Evolutionary conservation across 768 basidiomycete species (phyloP).

Genomic region (Hygrophoropsis aurantiaca): DNA sequence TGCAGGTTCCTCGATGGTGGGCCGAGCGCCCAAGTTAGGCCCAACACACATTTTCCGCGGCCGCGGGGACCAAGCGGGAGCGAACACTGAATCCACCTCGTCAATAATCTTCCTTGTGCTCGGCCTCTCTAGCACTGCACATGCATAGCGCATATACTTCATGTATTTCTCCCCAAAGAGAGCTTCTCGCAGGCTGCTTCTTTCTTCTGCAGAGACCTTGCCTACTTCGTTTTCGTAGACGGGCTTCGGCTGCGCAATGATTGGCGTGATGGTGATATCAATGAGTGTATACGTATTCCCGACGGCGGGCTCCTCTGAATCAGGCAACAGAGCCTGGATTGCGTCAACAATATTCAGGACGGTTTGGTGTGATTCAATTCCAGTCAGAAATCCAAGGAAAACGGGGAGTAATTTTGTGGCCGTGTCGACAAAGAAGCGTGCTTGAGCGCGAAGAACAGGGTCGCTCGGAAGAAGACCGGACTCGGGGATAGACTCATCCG

Average conservation of each 20-base stretch:
- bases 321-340: conserved; percentile 50
- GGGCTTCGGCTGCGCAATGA: conserved; percentile 50
- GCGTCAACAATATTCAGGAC: conserved; percentile 42
- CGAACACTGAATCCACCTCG: conserved; percentile 32
- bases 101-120: conserved; percentile 56
- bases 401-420: conserved; percentile 41
- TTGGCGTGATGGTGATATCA: conserved; percentile 58
- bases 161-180: conserved; percentile 45
- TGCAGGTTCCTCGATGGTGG: no score
- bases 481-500: conserved; percentile 51
- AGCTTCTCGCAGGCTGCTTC: conserved; percentile 39
- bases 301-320: conserved; percentile 33
- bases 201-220: conserved; percentile 45
- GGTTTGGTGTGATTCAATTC: conserved; percentile 38
- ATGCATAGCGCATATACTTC: conserved; percentile 47
- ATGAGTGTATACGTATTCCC: conserved; percentile 51
- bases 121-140: conserved; percentile 46
- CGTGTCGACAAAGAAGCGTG: conserved; percentile 60
- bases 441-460: conserved; percentile 52
- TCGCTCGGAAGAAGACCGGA: conserved; percentile 49
- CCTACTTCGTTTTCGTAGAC: conserved; percentile 40
- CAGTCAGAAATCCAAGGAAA: conserved; percentile 33
- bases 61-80: no score
- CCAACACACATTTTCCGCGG: no score
- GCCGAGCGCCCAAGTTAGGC: no score